Evolutionary conservation across 345 rosid species (phyloP).

Genomic region (Ailanthus altissimus): DNA sequence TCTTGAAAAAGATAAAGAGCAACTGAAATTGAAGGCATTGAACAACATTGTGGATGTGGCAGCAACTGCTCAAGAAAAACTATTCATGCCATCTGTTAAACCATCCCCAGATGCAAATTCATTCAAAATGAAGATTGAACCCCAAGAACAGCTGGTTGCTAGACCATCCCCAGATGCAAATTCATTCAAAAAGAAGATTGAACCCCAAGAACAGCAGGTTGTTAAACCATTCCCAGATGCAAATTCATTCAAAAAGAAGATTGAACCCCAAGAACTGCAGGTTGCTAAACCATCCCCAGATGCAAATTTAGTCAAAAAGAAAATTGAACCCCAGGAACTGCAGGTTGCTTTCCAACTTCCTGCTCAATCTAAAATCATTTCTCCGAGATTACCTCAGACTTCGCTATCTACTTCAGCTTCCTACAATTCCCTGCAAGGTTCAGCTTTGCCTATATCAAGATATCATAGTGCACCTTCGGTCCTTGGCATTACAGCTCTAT

Average conservation of each 20-base stretch:
- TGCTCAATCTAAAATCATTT: constrained; percentile 55
- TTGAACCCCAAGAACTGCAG: constrained; percentile 46
- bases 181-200: constrained; percentile 38
- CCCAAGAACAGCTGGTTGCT: constrained; percentile 49
- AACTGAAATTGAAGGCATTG: constrained; percentile 34
- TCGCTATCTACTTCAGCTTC: constrained; percentile 47
- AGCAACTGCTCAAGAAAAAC: constrained; percentile 34
- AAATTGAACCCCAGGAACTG: constrained; percentile 45
- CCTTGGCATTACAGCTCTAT: constrained; percentile 77
- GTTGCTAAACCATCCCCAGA: constrained; percentile 36
- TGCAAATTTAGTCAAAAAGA: constrained; percentile 37
- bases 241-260: constrained; percentile 36
- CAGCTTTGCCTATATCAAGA: constrained; percentile 47
- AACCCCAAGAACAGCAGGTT: constrained; percentile 49
- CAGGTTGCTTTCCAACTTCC: constrained; percentile 51
- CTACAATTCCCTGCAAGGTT: constrained; percentile 46
- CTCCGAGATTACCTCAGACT: constrained; percentile 48
- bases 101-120: constrained; percentile 41
- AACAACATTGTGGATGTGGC: constrained; percentile 31
- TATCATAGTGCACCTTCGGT: constrained; percentile 52
- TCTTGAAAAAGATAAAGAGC: constrained; percentile 43
- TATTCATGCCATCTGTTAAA: constrained; percentile 22
- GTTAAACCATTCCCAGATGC: constrained; percentile 40
- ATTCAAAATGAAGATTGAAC: constrained; percentile 37
- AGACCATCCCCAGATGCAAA: constrained; percentile 38